These are phyloP conservation scores for Claviceps sorghi DNA, from an alignment of 2,329 filamentous ascomycete species.

Conservation along the genomic window DNA sequence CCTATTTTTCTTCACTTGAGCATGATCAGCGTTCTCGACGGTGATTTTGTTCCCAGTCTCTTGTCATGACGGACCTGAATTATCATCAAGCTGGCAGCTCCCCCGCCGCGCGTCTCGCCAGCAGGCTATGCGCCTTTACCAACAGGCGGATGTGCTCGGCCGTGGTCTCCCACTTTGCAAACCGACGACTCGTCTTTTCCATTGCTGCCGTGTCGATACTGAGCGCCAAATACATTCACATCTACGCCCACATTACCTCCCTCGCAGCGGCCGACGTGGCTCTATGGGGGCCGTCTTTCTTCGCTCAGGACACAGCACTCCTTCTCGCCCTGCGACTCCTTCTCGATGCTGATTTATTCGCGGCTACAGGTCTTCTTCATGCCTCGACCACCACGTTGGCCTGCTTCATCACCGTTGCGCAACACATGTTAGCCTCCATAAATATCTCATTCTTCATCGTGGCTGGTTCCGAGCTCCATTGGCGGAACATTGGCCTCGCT, in stretches of 20 bases:
- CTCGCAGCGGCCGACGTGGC: conserved; percentile 16
- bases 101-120: not conserved
- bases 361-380: conserved; percentile 11
- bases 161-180: conserved; percentile 13
- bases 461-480: conserved; percentile 15
- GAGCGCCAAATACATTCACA: conserved; percentile 18
- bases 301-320: conserved; percentile 19
- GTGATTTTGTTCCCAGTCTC: not conserved
- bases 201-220: conserved; percentile 17
- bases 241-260: conserved; percentile 18
- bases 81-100: conserved; percentile 1
- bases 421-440: conserved; percentile 10
- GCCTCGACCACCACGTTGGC: conserved; percentile 6
- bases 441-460: conserved; percentile 19
- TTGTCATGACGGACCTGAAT: conserved; percentile 1
- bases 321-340: conserved; percentile 19
- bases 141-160: conserved; percentile 7
- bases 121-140: conserved; percentile 1
- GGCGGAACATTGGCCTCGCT: conserved; percentile 15
- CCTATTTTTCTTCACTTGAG: not conserved
- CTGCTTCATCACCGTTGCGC: conserved; percentile 12
- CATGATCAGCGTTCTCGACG: not conserved
- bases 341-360: conserved; percentile 11
- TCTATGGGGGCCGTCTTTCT: conserved; percentile 21
- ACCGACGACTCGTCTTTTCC: conserved; percentile 18